These are phyloP conservation scores for Flaveria sonorensis DNA, from an alignment of 129 eudicot genomes.

Conservation along the genomic window DNA sequence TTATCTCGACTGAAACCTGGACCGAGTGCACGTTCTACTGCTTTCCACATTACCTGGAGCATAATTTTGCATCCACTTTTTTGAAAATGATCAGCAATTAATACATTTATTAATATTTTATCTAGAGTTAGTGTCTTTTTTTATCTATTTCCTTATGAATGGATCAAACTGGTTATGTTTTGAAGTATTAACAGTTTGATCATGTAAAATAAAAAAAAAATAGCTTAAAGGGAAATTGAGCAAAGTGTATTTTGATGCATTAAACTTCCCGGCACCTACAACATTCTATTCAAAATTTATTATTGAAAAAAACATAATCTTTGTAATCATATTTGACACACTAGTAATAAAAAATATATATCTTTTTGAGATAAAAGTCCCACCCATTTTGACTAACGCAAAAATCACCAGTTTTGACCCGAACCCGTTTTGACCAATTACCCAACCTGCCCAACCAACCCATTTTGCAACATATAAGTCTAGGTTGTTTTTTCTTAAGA, in stretches of 20 bases:
- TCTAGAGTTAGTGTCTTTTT: not conserved
- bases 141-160: not conserved
- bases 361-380: not conserved
- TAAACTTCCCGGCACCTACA: not conserved
- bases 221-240: not conserved
- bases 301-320: not conserved
- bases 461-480: too few species aligned
- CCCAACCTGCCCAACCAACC: too few species aligned
- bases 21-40: conserved; percentile 87
- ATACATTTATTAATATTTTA: not conserved
- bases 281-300: not conserved
- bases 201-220: not conserved
- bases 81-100: not conserved
- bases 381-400: not conserved
- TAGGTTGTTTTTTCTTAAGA: too few species aligned
- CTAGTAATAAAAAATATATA: not conserved
- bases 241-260: not conserved
- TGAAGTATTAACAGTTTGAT: not conserved
- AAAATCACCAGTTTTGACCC: not conserved
- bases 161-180: not conserved
- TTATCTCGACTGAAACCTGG: conserved; percentile 71
- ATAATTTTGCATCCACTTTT: not conserved
- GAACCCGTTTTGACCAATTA: not conserved
- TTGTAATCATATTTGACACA: not conserved
- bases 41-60: conserved; percentile 81